Evolutionary conservation across 2,329 filamentous ascomycete genomes (phyloP).

Genomic region (Cladophialophora bantiana): DNA sequence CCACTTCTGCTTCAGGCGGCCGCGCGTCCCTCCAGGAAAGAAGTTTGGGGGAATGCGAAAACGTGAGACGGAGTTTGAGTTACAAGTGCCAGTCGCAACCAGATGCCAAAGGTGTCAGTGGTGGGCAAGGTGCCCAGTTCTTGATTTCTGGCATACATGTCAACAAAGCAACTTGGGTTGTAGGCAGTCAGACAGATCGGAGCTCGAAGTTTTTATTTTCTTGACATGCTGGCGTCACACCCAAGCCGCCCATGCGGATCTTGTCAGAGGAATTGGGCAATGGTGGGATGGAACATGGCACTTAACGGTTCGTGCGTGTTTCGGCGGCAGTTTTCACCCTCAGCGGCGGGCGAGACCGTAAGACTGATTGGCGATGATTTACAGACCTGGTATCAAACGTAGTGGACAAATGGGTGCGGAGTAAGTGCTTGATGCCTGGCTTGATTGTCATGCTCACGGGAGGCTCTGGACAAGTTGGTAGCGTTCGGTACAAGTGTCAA

Average conservation of each 20-base stretch:
- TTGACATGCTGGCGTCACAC: slow-evolving; percentile 22
- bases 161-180: slow-evolving; percentile 10
- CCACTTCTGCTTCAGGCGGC: slow-evolving; percentile 1
- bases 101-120: background rate
- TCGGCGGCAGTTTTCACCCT: slow-evolving; percentile 18
- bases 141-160: background rate
- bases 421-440: background rate
- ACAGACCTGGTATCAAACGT: slow-evolving; percentile 8
- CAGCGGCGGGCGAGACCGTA: background rate
- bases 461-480: no score
- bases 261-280: slow-evolving; percentile 2
- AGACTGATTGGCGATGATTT: slow-evolving; percentile 21
- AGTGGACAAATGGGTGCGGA: slow-evolving; percentile 3
- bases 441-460: background rate
- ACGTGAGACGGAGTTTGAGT: slow-evolving; percentile 14
- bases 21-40: slow-evolving; percentile 16
- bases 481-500: background rate
- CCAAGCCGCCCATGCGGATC: slow-evolving; percentile 27
- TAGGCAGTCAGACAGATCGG: slow-evolving; percentile 16
- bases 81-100: slow-evolving; percentile 4
- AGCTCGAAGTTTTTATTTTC: background rate
- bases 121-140: background rate
- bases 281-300: background rate
- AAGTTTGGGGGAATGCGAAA: slow-evolving; percentile 16
- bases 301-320: background rate